Conservation (phyloP, 2,329 filamentous ascomycete species). For the Macroventuria anomochaeta region DNA sequence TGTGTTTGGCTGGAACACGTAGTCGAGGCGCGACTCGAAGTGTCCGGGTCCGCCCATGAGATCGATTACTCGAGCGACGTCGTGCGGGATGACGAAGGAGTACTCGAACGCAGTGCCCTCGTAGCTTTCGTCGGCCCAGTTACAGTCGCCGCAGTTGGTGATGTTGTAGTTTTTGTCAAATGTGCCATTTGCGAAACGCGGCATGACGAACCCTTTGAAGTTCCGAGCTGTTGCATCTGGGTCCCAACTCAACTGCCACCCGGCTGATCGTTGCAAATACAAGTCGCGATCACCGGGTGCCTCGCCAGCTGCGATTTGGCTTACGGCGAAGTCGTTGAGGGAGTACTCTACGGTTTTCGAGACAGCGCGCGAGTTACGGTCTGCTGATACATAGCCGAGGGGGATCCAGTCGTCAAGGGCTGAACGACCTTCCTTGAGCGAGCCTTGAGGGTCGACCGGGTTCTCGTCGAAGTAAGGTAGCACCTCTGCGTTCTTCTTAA, state of each 20-base stretch:
- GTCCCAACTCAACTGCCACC: slow-evolving; percentile 54
- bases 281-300: slow-evolving; percentile 50
- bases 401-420: slow-evolving; percentile 54
- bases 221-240: slow-evolving; percentile 45
- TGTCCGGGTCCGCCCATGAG: slow-evolving; percentile 51
- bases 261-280: slow-evolving; percentile 49
- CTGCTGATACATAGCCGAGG: slow-evolving; percentile 51
- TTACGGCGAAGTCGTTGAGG: slow-evolving; percentile 53
- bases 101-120: slow-evolving; percentile 55
- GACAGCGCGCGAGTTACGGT: slow-evolving; percentile 47
- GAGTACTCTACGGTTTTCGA: slow-evolving; percentile 54
- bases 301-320: slow-evolving; percentile 50
- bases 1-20: slow-evolving; percentile 50
- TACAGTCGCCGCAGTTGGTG: slow-evolving; percentile 51
- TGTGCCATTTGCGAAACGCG: slow-evolving; percentile 44
- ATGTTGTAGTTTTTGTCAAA: slow-evolving; percentile 52
- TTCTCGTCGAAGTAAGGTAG: slow-evolving; percentile 45
- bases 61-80: slow-evolving; percentile 51
- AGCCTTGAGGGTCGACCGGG: slow-evolving; percentile 44
- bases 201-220: slow-evolving; percentile 49
- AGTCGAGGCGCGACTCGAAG: slow-evolving; percentile 52
- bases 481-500: slow-evolving; percentile 74
- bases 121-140: slow-evolving; percentile 52
- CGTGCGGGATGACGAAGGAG: slow-evolving; percentile 53
- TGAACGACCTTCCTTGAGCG: slow-evolving; percentile 52